phyloP scores from a whole-genome alignment of 305 asterid genomes.

The Fraxinus velutina region DNA sequence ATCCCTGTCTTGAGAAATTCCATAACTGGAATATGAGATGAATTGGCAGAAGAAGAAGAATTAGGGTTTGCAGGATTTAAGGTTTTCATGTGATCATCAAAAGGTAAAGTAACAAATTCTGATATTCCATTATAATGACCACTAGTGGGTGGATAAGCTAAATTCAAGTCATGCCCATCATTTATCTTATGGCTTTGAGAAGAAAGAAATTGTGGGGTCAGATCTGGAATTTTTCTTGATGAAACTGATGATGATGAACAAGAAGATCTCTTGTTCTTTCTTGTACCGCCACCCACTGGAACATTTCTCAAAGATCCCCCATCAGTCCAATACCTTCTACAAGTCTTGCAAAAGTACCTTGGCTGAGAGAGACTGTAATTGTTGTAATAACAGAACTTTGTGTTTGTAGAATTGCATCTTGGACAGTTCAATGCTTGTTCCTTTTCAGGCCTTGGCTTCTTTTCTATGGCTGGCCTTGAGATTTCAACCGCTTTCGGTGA shows the following conservation, averaged over 20 bases:
- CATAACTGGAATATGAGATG: slow-evolving; percentile 31
- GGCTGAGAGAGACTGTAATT: slow-evolving; percentile 54
- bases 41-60: slow-evolving; percentile 1
- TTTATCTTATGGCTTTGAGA: slow-evolving; percentile 39
- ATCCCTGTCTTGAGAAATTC: slow-evolving; percentile 35
- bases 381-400: slow-evolving; percentile 56
- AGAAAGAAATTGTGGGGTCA: slow-evolving; percentile 22
- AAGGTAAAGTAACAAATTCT: slow-evolving; percentile 21
- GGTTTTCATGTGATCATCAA: not conserved
- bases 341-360: slow-evolving; percentile 51
- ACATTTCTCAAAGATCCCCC: slow-evolving; percentile 50
- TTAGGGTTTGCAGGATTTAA: slow-evolving; percentile 36
- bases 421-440: slow-evolving; percentile 46
- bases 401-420: slow-evolving; percentile 51
- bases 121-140: slow-evolving; percentile 20
- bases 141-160: slow-evolving; percentile 32
- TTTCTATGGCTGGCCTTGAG: slow-evolving; percentile 18
- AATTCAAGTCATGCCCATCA: slow-evolving; percentile 36
- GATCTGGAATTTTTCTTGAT: slow-evolving; percentile 31
- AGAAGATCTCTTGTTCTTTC: slow-evolving; percentile 40
- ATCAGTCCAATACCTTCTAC: slow-evolving; percentile 52
- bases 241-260: slow-evolving; percentile 4
- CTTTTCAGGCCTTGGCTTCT: slow-evolving; percentile 40
- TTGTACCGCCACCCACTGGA: slow-evolving; percentile 53
- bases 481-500: slow-evolving; percentile 23